phyloP scores from a whole-genome alignment of 2,329 filamentous ascomycete species.

The Penicillium digitatum region DNA sequence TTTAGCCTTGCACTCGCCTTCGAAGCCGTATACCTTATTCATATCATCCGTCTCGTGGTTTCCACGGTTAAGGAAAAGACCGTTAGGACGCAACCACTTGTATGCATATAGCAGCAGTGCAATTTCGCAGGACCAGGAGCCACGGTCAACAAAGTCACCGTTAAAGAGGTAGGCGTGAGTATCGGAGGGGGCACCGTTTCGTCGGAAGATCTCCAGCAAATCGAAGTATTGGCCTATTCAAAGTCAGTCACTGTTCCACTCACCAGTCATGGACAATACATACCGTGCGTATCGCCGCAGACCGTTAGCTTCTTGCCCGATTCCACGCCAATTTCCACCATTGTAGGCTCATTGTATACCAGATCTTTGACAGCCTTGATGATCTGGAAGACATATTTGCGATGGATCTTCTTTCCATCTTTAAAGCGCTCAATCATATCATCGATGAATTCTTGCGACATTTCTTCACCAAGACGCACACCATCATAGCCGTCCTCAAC shows the following conservation, averaged over 20 bases:
- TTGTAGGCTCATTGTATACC: conserved; percentile 87
- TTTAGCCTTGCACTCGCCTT: conserved; percentile 96
- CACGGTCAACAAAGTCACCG: conserved; percentile 95
- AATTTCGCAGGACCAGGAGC: conserved; percentile 97
- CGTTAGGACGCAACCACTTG: conserved; percentile 86
- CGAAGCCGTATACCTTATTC: conserved; percentile 97
- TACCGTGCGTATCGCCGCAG: conserved; percentile 94
- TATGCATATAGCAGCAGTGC: conserved; percentile 89
- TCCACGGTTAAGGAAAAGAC: conserved; percentile 92
- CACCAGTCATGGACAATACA: conserved; percentile 10
- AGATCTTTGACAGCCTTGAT: conserved; percentile 84
- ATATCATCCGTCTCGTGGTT: conserved; percentile 99
- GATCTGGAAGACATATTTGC: conserved; percentile 97
- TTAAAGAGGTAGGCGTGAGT: conserved; percentile 96
- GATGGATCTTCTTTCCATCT: conserved; percentile 88
- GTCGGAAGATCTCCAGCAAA: conserved; percentile 88
- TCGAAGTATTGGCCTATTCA: conserved; percentile 90
- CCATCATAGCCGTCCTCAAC: conserved; percentile 86
- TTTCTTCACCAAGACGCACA: conserved; percentile 66
- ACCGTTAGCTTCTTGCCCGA: conserved; percentile 79
- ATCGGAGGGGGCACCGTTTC: conserved; percentile 79
- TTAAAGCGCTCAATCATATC: conserved; percentile 98
- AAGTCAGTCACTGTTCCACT: conserved; percentile 1
- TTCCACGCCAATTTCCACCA: conserved; percentile 87
- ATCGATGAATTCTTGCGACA: conserved; percentile 95